phyloP scores from a whole-genome alignment of 2,329 filamentous ascomycete species.

The Ophiocordyceps camponoti-rufipedis region DNA sequence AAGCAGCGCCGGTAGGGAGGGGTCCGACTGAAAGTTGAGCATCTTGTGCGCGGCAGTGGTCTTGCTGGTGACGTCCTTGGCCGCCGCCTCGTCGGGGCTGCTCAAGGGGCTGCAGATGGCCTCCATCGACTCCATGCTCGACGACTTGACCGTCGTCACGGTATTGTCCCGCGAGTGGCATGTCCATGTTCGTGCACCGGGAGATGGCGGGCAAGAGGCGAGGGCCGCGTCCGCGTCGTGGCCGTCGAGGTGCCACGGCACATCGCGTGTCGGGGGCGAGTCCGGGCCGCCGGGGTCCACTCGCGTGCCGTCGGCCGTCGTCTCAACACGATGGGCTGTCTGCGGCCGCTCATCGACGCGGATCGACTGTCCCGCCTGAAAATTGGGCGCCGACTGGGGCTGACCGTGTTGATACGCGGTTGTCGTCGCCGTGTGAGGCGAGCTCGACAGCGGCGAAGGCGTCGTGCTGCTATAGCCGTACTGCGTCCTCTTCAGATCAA shows the following conservation, averaged over 20 bases:
- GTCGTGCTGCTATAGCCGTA: conserved; percentile 10
- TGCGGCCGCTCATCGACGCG: conserved; percentile 24
- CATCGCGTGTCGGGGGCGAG: background rate
- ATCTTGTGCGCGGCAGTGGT: conserved; percentile 27
- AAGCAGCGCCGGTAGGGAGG: conserved; percentile 42
- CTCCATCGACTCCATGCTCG: conserved; percentile 32
- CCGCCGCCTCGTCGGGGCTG: conserved; percentile 32
- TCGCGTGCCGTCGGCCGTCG: conserved; percentile 4
- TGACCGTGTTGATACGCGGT: conserved; percentile 23
- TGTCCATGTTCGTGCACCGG: conserved; percentile 20
- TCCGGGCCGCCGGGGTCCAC: background rate
- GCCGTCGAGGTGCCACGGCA: background rate
- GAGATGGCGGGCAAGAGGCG: conserved; percentile 25
- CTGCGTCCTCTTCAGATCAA: conserved; percentile 16
- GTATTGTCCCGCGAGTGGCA: conserved; percentile 21
- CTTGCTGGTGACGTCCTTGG: conserved; percentile 19
- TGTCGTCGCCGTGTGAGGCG: conserved; percentile 14
- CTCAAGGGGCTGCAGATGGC: conserved; percentile 31
- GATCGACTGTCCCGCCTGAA: conserved; percentile 12
- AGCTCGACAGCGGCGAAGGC: conserved; percentile 20
- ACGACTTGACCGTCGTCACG: conserved; percentile 26
- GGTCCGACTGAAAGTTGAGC: conserved; percentile 40
- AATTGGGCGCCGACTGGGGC: conserved; percentile 25
- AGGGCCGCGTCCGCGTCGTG: conserved; percentile 9
- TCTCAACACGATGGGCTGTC: conserved; percentile 26